Percentiles rank a stretch among this genome's conserved stretches.
Conservation (phyloP, 2,329 filamentous ascomycete species). For the Colletotrichum sp. region DNA sequence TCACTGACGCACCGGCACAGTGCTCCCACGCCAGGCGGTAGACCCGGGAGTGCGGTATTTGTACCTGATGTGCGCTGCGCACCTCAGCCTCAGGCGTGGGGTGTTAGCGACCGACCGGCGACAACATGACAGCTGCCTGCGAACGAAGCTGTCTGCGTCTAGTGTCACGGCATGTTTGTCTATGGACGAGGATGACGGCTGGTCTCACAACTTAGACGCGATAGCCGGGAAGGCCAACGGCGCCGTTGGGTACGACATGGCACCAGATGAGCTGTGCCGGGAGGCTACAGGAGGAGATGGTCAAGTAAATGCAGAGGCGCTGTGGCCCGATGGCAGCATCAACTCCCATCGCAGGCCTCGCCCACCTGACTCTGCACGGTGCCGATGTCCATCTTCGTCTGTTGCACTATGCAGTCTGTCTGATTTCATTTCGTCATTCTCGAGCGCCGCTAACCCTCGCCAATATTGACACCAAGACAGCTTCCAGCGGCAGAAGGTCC, state of each 20-base stretch:
- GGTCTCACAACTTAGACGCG: not conserved
- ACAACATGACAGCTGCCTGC: not conserved
- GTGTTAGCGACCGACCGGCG: not conserved
- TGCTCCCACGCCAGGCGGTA: not conserved
- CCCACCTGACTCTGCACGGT: not conserved
- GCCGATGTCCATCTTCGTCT: not conserved
- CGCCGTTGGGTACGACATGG: not conserved
- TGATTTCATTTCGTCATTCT: not conserved
- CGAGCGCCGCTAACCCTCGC: not conserved
- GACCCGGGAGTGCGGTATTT: constrained; percentile 7
- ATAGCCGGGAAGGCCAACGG: not conserved
- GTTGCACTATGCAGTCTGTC: not conserved
- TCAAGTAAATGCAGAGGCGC: not conserved
- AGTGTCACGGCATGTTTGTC: not conserved
- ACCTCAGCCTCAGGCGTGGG: constrained; percentile 16
- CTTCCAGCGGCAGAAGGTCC: not conserved
- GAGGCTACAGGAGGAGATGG: not conserved
- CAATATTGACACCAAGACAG: not conserved
- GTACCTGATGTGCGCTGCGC: constrained; percentile 4
- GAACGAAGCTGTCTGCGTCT: not conserved
- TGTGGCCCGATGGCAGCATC: no score
- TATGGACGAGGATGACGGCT: not conserved
- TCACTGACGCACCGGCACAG: not conserved
- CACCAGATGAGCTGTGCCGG: not conserved
- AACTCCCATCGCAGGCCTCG: not conserved